Conservation (phyloP, 768 basidiomycete genomes). For the Tulasnella sp. region DNA sequence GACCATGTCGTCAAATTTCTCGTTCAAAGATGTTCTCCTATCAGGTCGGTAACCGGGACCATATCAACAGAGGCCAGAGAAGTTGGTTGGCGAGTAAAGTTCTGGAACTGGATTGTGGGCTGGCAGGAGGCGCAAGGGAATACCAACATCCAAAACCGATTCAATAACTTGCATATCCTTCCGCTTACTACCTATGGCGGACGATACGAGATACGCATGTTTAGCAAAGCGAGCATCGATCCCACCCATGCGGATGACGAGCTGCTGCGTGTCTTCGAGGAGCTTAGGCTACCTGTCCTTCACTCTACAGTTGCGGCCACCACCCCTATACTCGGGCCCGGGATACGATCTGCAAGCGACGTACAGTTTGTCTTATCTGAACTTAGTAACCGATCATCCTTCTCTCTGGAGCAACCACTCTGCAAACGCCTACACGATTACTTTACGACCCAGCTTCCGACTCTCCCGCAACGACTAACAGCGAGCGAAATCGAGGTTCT, state of each 20-base stretch:
- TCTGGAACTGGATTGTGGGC: conserved; percentile 36
- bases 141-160: too few species aligned
- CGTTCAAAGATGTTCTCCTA: background rate
- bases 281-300: background rate
- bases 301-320: background rate
- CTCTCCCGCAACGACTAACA: too few species aligned
- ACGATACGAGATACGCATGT: background rate
- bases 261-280: background rate
- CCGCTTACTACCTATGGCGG: background rate
- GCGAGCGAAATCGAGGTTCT: background rate
- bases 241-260: background rate
- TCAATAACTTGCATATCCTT: too few species aligned
- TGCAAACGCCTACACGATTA: background rate
- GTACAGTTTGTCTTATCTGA: background rate
- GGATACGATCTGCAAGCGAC: background rate
- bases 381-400: background rate
- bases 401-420: background rate
- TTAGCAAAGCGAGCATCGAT: background rate
- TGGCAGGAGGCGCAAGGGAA: conserved; percentile 19
- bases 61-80: conserved; percentile 15
- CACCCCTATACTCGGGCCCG: background rate
- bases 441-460: background rate
- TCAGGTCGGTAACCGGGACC: background rate
- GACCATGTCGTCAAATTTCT: background rate
- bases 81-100: conserved; percentile 30